Evolutionary conservation across 2,329 filamentous ascomycete genomes (phyloP).

Genomic region (Cucurbitaria berberidis): DNA sequence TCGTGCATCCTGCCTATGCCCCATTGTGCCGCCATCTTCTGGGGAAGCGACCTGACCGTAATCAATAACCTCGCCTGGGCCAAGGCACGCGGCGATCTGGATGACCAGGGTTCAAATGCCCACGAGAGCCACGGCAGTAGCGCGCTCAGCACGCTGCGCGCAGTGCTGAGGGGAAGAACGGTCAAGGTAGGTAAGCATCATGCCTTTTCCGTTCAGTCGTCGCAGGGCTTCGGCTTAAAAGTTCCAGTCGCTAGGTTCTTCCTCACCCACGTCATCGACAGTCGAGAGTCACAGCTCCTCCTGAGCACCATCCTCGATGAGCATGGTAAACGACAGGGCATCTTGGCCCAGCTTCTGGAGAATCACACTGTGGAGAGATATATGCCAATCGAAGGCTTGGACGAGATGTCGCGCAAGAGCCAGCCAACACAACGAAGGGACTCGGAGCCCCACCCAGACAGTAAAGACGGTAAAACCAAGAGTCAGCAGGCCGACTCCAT

Average conservation of each 20-base stretch:
- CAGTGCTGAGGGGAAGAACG: conserved; percentile 44
- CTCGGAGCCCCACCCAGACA: too few species aligned
- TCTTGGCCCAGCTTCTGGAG: conserved; percentile 41
- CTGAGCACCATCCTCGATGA: conserved; percentile 44
- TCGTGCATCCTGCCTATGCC: conserved; percentile 49
- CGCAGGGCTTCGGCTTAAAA: conserved; percentile 12
- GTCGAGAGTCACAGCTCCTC: conserved; percentile 29
- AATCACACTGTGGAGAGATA: conserved; percentile 28
- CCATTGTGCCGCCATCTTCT: conserved; percentile 53
- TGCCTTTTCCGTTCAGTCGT: neutral
- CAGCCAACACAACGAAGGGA: conserved; percentile 16
- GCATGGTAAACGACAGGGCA: conserved; percentile 37
- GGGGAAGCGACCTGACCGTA: conserved; percentile 47
- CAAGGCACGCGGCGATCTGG: conserved; percentile 39
- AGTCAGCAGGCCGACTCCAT: conserved; percentile 34
- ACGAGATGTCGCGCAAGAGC: conserved; percentile 21
- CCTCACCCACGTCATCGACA: conserved; percentile 20
- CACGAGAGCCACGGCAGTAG: conserved; percentile 41
- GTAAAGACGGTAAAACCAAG: neutral
- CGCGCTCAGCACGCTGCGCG: conserved; percentile 42
- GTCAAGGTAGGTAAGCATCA: conserved; percentile 48
- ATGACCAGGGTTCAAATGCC: conserved; percentile 46
- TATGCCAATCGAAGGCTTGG: conserved; percentile 33
- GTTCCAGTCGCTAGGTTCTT: conserved; percentile 35
- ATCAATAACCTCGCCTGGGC: conserved; percentile 53